Base-by-base conservation (phyloP, 768 basidiomycete genomes). In the Tulasnella sp. region DNA sequence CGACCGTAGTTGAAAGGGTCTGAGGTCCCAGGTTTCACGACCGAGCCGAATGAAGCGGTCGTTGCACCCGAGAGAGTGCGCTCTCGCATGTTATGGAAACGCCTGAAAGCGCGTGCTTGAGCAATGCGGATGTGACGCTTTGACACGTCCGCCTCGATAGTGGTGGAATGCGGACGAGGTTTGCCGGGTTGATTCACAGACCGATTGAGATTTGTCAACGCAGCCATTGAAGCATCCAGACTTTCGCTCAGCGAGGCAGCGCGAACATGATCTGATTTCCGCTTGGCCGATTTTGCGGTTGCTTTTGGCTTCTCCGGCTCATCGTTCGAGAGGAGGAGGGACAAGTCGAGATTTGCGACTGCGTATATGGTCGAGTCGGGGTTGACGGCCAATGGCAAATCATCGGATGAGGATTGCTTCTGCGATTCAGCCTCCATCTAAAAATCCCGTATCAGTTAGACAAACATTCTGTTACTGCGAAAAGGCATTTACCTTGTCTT, bases 221-320 rank as follows among this genome's bases (percentile, higher is more conserved):
- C 74, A 14, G 42, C 52, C 73, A 74, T 73, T 3, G 74, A 74
- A 11, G 74, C 74, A 68, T 74, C 74, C 4, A 74, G 62, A 59
- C 65, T 63, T 29, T 63, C 71, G 62, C 71, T 66, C 2, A 72
- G 71, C 9, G 71, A 72, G 1, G 62, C n/a, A 26, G 71, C 71
- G 16, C 71, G 71, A 34, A 72, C 62, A 64, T 64, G 62, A 37
- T 72, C 71, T 17, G 59, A 32, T 39, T 34, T 47, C 17, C 35
- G 29, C 29, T 22, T 26, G 5, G 34, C 34, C 69, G 41, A 29
- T 52, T 47, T 29, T 35, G 26, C 29, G 22, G 52, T 22, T 1
- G 11, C 26, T 39, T 7, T 34, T 16, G 67, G 8, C 35, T 39
- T 44, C 69, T 36, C 26, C 7, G 44, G 69, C 36, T 36, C 34